Evolutionary conservation across 768 basidiomycete genomes (phyloP), one percentile per base, ranked within the genome.

Genomic region (Boletales sp.): DNA sequence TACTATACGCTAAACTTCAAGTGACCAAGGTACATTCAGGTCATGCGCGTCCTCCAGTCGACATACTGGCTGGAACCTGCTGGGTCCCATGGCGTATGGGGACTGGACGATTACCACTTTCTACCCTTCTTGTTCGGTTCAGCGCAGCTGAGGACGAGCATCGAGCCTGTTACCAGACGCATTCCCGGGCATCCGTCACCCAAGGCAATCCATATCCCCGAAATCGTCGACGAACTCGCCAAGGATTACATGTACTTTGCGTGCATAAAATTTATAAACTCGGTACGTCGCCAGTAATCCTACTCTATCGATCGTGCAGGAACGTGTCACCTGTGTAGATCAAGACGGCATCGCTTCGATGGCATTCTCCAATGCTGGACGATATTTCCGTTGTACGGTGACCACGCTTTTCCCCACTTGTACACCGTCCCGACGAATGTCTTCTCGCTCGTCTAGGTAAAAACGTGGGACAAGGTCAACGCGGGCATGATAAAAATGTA

Each of bases 351-450:
- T 94, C 94, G 0, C 76, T 98, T 1, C 80, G 93, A 45, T 99
- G 95, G 95, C 95, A 99, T 71, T 97, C 93, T 0, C 95, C 95
- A 1, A 98, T 99, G 95, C 80, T 99, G 8, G 92, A 97, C 66
- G 95, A 98, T 62, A 98, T 98, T 48, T 94, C 93, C 1, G 92
- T 87, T 0, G 93, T 71, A 53, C 37, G 75, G 24, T 24, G 24
- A 24, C 24, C 24, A 24, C 24, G 24, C 5, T 24, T 24, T 24
- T 60, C 40, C 18, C 32, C 5, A 14, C 15, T 15, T 37, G 8
- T 30, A 12, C 14, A 8, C 34, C 13, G 4, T 12, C 12, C 13
- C 13, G 24, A 27, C 24, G 9, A 30, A 17, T 19, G 8, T 15
- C 24, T 9, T 8, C 27, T 3, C 5, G 4, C 36, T n/a, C 3